These are phyloP conservation scores for Puccinia hordei DNA, from an alignment of 1,284 basidiomycete species.

Conservation along the genomic window DNA sequence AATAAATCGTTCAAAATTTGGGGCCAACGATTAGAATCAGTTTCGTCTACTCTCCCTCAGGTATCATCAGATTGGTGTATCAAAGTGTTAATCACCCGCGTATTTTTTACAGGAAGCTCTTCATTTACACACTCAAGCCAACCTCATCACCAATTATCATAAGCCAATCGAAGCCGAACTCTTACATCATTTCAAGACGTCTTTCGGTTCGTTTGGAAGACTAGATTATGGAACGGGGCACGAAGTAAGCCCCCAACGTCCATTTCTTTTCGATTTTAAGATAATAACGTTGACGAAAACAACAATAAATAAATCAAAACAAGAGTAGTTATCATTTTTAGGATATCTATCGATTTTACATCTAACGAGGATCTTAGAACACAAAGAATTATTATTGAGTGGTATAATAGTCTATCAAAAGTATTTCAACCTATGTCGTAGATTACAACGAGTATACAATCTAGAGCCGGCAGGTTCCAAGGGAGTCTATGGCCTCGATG, in stretches of 20 bases:
- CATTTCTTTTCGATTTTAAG: too few species aligned
- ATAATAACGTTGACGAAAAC: too few species aligned
- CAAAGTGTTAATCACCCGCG: too few species aligned
- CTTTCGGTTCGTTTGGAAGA: conserved; percentile 86
- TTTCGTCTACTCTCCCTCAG: too few species aligned
- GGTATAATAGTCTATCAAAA: conserved; percentile 68
- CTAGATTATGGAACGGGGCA: conserved; percentile 98
- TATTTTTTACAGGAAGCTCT: too few species aligned
- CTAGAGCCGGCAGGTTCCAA: conserved; percentile 96
- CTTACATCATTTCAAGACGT: conserved; percentile 74
- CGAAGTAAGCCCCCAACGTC: conserved; percentile 67
- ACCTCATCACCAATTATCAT: conserved; percentile 52
- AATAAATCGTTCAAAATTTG: conserved; percentile 91
- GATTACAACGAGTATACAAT: conserved; percentile 81
- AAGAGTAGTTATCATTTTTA: conserved; percentile 28
- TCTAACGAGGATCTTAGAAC: not conserved
- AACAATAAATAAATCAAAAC: too few species aligned
- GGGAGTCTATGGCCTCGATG: conserved; percentile 97
- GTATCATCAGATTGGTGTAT: too few species aligned
- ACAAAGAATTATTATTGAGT: conserved; percentile 5
- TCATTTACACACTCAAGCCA: too few species aligned
- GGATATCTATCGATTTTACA: conserved; percentile 32
- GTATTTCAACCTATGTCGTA: conserved; percentile 80
- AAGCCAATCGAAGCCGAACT: conserved; percentile 66
- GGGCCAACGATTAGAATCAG: conserved; percentile 71